Percentiles rank a stretch among this genome's conserved stretches.
phyloP scores from a whole-genome alignment of 2,329 filamentous ascomycete species.

The Chrysoporthe cubensis region DNA sequence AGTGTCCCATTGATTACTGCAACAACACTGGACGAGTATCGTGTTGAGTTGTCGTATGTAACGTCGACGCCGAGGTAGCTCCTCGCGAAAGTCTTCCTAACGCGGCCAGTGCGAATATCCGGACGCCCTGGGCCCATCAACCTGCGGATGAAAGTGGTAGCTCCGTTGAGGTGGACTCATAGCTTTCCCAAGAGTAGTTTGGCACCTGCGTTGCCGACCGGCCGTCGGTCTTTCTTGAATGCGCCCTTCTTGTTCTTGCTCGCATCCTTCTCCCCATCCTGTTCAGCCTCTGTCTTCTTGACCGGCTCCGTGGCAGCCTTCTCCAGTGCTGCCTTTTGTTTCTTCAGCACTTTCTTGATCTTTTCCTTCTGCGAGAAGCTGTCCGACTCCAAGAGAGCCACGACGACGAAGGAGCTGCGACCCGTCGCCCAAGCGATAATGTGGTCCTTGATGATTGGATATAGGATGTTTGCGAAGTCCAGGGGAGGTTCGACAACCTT shows the following conservation, averaged over 20 bases:
- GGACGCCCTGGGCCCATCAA: neutral
- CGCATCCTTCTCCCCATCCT: slow-evolving; percentile 43
- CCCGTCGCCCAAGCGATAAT: slow-evolving; percentile 85
- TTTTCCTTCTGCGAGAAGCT: slow-evolving; percentile 70
- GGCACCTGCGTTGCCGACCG: slow-evolving; percentile 65
- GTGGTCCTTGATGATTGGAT: slow-evolving; percentile 75
- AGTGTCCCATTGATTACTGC: neutral
- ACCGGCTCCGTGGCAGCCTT: slow-evolving; percentile 65
- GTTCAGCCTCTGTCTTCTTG: slow-evolving; percentile 52
- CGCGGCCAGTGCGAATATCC: neutral
- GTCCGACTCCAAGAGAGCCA: slow-evolving; percentile 77
- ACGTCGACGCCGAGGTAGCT: no score
- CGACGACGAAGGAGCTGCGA: slow-evolving; percentile 81
- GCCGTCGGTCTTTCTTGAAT: slow-evolving; percentile 41
- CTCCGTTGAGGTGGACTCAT: slow-evolving; percentile 31
- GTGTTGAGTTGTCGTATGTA: neutral
- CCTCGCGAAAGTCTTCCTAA: neutral
- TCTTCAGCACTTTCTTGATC: slow-evolving; percentile 71
- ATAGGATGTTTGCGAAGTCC: slow-evolving; percentile 81
- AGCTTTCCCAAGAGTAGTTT: slow-evolving; percentile 64
- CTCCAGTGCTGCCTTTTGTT: slow-evolving; percentile 72
- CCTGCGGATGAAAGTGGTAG: neutral
- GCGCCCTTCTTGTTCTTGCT: slow-evolving; percentile 50
- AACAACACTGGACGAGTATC: neutral
- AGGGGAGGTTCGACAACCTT: slow-evolving; percentile 75